These are phyloP conservation scores for Chlorophyllum brunneum DNA, from an alignment of 768 basidiomycete species.

Conservation along the genomic window DNA sequence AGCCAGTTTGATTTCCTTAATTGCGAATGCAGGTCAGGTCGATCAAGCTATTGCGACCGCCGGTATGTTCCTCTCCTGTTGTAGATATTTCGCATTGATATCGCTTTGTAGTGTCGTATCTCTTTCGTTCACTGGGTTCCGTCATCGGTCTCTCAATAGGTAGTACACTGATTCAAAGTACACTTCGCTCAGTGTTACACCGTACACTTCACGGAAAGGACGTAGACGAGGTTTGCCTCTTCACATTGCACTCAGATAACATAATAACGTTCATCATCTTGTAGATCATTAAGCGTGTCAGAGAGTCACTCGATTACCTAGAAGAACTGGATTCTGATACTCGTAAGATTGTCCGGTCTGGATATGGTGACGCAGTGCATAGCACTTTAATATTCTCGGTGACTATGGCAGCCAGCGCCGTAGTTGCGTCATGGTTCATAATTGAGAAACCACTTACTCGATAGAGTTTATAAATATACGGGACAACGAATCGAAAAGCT, in stretches of 20 bases:
- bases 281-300: slow-evolving; percentile 46
- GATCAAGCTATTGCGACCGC: slow-evolving; percentile 68
- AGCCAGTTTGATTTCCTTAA: slow-evolving; percentile 54
- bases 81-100: neutral
- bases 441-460: slow-evolving; percentile 40
- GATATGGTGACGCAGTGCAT: slow-evolving; percentile 44
- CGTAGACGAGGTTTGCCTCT: slow-evolving; percentile 45
- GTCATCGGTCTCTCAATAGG: slow-evolving; percentile 55
- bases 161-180: slow-evolving; percentile 52
- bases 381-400: slow-evolving; percentile 46
- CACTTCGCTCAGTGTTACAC: slow-evolving; percentile 40
- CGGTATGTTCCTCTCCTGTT: slow-evolving; percentile 27
- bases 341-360: slow-evolving; percentile 30
- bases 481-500: no score
- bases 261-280: neutral
- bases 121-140: slow-evolving; percentile 61
- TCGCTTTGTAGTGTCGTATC: slow-evolving; percentile 48
- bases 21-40: slow-evolving; percentile 56
- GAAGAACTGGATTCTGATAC: slow-evolving; percentile 37
- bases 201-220: slow-evolving; percentile 38
- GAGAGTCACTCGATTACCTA: slow-evolving; percentile 46
- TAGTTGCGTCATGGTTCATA: slow-evolving; percentile 46
- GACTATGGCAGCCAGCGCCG: slow-evolving; percentile 33
- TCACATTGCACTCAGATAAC: neutral
- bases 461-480: no score